Base-by-base conservation (phyloP, 2,329 filamentous ascomycete genomes). In the Apiospora saccharicola region DNA sequence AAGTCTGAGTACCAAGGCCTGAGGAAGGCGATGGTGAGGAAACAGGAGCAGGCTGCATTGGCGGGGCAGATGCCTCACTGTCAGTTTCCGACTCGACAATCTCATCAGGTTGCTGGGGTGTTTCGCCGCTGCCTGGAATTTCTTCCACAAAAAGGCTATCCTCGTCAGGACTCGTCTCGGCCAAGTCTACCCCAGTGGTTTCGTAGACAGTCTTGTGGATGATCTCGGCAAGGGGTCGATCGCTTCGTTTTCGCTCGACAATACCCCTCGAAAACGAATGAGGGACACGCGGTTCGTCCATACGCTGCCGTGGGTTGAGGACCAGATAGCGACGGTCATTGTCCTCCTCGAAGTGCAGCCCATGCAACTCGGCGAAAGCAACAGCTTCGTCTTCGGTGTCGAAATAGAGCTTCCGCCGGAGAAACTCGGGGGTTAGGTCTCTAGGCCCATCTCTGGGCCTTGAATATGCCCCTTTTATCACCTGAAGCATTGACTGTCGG, bases 361-460 rank as follows among this genome's bases (percentile, higher is more conserved):
- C 85, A 72, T 91, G 88, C n/a, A 86, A 81, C 75, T 89, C 86
- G 0, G 90, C 90, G 80, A 94, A 91, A 0, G 87, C 85, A 22
- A 92, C 85, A 12, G 93, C 91, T 72, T 94, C 90, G 44, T 88
- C 82, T 71, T 92, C 87, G 0, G 88, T 90, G 74, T 94, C 93
- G 75, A 94, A 95, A 22, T 86, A 85, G n/a, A 92, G 82, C 73
- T 89, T 87, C 12, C 81, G 82, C 76, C 91, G 91, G 37, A 92
- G 80, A 6, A 85, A 85, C 0, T 83, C 79, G 0, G 89, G 85
- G 0, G 89, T 91, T 67, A 92, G 86, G 74, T 92, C 90, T 75
- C 88, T 90, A 2, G 90, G 86, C 7, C 86, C 84, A 70, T 88
- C 87, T 73, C 88, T 85, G 34, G 88, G 88, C 72, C 90, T 86